Evolutionary conservation across 176 grass and related monocot species (phyloP).

Genomic region (Carex littledalei): DNA sequence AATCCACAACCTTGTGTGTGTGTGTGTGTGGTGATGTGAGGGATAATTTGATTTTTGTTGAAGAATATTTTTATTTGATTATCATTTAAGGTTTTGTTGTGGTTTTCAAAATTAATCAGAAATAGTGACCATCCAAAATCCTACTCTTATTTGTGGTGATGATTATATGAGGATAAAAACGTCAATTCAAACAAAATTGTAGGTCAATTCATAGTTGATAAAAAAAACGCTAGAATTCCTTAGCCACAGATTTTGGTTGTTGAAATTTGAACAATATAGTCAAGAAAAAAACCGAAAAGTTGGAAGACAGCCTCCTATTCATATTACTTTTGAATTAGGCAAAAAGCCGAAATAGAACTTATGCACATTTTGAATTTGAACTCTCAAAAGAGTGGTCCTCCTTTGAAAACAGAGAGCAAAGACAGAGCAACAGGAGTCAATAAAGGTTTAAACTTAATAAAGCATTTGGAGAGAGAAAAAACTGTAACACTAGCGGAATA

Average conservation of each 20-base stretch:
- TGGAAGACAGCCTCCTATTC: background rate
- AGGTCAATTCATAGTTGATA: background rate
- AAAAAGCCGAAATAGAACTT: background rate
- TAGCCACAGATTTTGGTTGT: background rate
- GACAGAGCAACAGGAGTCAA: background rate
- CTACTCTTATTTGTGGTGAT: background rate
- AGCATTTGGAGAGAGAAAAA: background rate
- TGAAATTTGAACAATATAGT: background rate
- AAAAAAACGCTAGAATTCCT: background rate
- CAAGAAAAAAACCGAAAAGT: conserved; percentile 10
- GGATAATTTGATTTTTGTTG: background rate
- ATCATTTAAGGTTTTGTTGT: background rate
- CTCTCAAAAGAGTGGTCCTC: background rate
- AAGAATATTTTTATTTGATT: background rate
- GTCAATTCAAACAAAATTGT: background rate
- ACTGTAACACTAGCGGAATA: background rate
- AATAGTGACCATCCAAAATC: too few relatives aligned
- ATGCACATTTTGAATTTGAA: background rate
- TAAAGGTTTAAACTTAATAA: background rate
- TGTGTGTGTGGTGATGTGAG: background rate
- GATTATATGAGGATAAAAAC: background rate
- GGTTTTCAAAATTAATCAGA: too few relatives aligned
- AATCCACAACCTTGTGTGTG: background rate
- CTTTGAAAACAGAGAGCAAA: background rate
- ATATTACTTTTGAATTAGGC: conserved; percentile 7